These are phyloP conservation scores for Cryptosporidium viatorum DNA, from an alignment of 169 alveolate genomes.

Conservation along the genomic window DNA sequence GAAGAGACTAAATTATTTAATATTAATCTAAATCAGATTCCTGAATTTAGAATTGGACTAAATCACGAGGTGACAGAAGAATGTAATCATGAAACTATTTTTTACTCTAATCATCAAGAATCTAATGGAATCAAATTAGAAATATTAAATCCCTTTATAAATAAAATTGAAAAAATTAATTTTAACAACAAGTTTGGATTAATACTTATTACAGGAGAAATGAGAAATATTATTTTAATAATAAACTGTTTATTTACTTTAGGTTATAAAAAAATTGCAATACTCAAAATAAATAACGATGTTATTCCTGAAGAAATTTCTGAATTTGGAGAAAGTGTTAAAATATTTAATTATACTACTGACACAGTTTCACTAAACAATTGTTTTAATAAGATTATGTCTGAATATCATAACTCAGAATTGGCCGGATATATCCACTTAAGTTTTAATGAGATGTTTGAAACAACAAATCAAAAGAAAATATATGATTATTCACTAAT, in stretches of 20 bases:
- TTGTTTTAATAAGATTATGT: constrained; percentile 5
- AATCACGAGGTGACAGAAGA: neutral
- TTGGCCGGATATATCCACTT: constrained; percentile 36
- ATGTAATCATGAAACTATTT: neutral
- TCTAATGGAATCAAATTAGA: neutral
- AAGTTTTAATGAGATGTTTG: neutral
- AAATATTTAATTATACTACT: neutral
- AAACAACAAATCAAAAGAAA: neutral
- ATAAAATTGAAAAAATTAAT: neutral
- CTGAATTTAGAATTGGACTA: constrained; percentile 1
- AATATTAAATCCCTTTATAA: neutral
- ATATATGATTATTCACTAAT: neutral
- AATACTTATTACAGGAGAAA: constrained; percentile 24
- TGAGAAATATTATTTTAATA: neutral
- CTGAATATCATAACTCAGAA: neutral
- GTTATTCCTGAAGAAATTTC: neutral
- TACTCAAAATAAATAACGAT: constrained; percentile 6
- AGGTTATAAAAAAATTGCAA: constrained; percentile 26
- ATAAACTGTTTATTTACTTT: constrained; percentile 33
- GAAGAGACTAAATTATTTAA: neutral
- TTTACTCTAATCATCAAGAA: neutral
- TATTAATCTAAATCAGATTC: neutral
- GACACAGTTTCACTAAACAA: constrained; percentile 4
- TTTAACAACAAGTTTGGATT: neutral
- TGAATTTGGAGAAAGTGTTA: neutral